Base-by-base conservation (phyloP, 2,329 filamentous ascomycete species). In the Hymenoscyphus infarciens region DNA sequence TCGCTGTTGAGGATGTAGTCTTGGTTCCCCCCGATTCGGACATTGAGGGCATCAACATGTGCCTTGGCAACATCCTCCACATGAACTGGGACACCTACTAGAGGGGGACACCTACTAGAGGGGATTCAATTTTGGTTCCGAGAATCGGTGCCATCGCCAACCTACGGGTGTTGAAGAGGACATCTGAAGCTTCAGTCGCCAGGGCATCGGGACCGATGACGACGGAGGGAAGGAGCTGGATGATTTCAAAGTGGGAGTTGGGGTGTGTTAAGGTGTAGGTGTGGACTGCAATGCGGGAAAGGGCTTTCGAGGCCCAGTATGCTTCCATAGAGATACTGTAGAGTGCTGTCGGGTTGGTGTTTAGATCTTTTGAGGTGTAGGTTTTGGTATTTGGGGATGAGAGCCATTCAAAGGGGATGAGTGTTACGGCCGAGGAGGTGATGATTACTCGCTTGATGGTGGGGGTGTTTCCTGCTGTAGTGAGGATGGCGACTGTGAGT, bases 291-390 rank as follows among this genome's bases (percentile, higher is more conserved):
- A 65, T 65, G 57, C 69, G 69, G 16, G 73, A 62, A 0, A 72
- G 64, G 3, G 67, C 66, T 58, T 74, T 74, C 31, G 72, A 72
- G 55, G 65, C 67, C 49, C 64, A 71, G 56, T 75, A 75, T 2
- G 72, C 73, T 64, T 71, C 65, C 67, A 71, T 69, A 52, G 67
- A 33, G 33, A 8, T 35, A 2, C 35, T 16, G 62, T 52, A 67
- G 1, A 67, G 57, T 31, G 8, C 25, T 1, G 49, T 33, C 22
- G 31, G 13, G 13, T 57, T 56, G 42, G 54, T 61, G 63, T 66
- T 64, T 38, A 67, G 64, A 56, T 67, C 63, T 55, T 57, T 57
- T 27, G 66, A 61, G 7, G 65, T 66, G 54, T 62, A 66, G 29
- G 66, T 39, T 62, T 59, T 66, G 60, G 64, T 60, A 59, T 66